Evolutionary conservation across 768 basidiomycete species (phyloP), one percentile per base, ranked within the genome.

Genomic region (Tulasnella sp.): DNA sequence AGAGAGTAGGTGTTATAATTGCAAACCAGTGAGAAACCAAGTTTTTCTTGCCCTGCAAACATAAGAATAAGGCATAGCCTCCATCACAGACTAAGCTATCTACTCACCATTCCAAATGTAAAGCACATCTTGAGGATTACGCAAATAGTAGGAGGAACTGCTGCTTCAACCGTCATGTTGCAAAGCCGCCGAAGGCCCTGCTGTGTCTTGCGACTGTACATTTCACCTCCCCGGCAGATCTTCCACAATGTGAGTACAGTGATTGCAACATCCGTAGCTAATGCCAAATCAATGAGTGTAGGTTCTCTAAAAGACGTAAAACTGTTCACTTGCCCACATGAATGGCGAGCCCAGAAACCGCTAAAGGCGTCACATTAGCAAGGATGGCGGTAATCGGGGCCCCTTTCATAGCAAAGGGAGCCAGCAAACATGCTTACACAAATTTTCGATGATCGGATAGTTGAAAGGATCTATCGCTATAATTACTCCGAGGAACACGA

Each of bases 121-220:
- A 76, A 46, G 27, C 44, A 21, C 36, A 76, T 16, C 7, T 76
- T 76, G 75, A 76, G 46, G 34, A 46, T 34, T 16, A 31, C 75
- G 34, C 44, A 76, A 39, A 58, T 52, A 31, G 52, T 48, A n/a
- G 75, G 75, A 58, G 75, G 75, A 56, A 76, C 46, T 6, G 75
- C 75, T 34, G 75, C 44, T 27, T 76, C 75, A 4, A 40, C 21
- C 4, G n/a, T 52, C 2, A 76, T 39, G 46, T 40, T 48, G 38
- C 39, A 31, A 34, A 76, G 75, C 19, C 34, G 24, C 16, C 0
- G 1, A 5, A 76, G 44, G 27, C 39, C 48, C n/a, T 46, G 24
- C 8, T 31, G 39, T 10, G 75, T 76, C 3, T 52, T 21, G 18
- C 8, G n/a, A 14, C 52, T 48, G 75, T 42, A 76, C 62, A 19